Base-by-base conservation (phyloP, 1,139 yeast species). In the Lodderomyces theae region DNA sequence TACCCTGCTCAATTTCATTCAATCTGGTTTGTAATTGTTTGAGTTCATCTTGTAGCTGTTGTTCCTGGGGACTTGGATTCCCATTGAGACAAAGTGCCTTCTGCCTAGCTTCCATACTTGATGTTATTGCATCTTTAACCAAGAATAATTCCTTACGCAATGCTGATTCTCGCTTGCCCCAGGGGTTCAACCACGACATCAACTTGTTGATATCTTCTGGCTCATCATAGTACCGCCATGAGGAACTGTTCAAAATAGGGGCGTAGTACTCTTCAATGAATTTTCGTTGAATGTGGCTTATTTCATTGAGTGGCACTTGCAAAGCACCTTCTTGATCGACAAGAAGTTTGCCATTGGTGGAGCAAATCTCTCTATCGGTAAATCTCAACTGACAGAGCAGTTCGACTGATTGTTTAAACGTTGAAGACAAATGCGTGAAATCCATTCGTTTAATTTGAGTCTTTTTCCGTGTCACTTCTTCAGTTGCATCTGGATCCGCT, bases 141-240 rank as follows among this genome's bases (percentile, higher is more conserved):
- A 64, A 63, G 8, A 60, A 50, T 39, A 89, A 61, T 53, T 87
- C 96, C 48, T 82, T 82, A 29, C 77, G 64, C 35, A 92, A 69
- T 31, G 66, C 71, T 8, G 80, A 71, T 56, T 92, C 98, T 35
- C 96, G 70, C 40, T 66, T 68, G 3, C 97, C 97, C 73, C 82
- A 77, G 6, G 79, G 82, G 52, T 84, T 81, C 41, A 90, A 69
- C 88, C 95, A 86, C 10, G 63, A 56, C 6, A 82, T 48, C 23
- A 92, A 60, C n/a, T 57, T 58, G 2, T 74, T 76, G 26, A 90
- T 60, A 41, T 86, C 84, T 9, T 74, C 77, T 1, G 77, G 72
- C 1, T 61, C 64, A 46, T 89, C 96, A 51, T 75, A 86, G 53
- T 60, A 82, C 51, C 88, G 79, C 92, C 96, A 88, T 35, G 75